Percentiles rank a stretch among this genome's conserved stretches.
phyloP scores from a whole-genome alignment of 148 eudicot species.

The Dysphania ambrosioides region DNA sequence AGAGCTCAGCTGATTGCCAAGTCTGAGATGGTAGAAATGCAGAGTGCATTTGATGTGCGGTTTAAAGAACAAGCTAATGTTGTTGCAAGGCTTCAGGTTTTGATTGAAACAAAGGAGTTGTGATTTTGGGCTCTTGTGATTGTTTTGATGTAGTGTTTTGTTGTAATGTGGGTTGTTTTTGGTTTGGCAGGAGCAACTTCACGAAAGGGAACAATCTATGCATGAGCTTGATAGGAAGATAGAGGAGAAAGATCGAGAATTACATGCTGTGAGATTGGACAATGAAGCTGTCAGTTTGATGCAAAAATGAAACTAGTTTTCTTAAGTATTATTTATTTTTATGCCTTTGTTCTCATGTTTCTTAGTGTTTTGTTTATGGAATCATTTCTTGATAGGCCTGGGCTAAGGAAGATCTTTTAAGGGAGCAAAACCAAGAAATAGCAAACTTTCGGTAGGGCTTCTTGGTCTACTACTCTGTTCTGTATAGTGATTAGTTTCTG shows the following conservation, averaged over 20 bases:
- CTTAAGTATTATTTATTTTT: not conserved
- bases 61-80: conserved; percentile 57
- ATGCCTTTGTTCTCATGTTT: conserved; percentile 4
- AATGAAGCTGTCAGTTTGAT: conserved; percentile 62
- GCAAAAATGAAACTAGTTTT: not conserved
- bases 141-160: not conserved
- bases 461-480: not conserved
- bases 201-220: conserved; percentile 60
- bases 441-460: conserved; percentile 64
- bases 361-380: conserved; percentile 4
- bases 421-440: conserved; percentile 86
- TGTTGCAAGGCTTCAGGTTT: conserved; percentile 74
- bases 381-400: conserved; percentile 58
- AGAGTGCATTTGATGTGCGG: conserved; percentile 52
- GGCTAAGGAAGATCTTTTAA: conserved; percentile 92
- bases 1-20: conserved; percentile 65
- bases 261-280: conserved; percentile 81
- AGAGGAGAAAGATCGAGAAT: conserved; percentile 76
- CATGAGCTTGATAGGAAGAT: conserved; percentile 71
- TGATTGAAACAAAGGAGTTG: not conserved
- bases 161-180: conserved; percentile 22
- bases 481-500: no score
- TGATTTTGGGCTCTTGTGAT: not conserved
- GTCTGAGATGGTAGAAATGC: conserved; percentile 61
- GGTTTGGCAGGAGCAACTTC: conserved; percentile 69